Conservation (phyloP, 768 basidiomycete species). For the Gloeopeniophorella convolvens region DNA sequence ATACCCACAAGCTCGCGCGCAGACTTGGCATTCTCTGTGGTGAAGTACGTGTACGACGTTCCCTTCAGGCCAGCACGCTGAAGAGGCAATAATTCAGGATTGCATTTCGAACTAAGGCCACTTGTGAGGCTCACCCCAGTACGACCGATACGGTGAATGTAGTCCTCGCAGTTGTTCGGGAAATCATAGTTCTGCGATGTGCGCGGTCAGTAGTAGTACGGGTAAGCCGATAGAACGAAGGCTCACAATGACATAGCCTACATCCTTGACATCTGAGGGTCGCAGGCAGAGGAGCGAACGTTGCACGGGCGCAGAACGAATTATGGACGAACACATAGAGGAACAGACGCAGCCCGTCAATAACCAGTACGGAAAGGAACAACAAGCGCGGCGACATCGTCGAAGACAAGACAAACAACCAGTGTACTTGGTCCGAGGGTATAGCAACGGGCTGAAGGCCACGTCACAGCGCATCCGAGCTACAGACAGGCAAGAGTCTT, state of each 20-base stretch:
- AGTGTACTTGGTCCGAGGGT: slow-evolving; percentile 34
- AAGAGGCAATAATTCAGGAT: slow-evolving; percentile 1
- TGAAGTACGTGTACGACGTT: slow-evolving; percentile 93
- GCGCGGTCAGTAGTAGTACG: slow-evolving; percentile 2
- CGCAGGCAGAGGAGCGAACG: slow-evolving; percentile 24
- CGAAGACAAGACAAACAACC: slow-evolving; percentile 31
- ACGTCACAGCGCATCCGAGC: slow-evolving; percentile 43
- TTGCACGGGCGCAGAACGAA: slow-evolving; percentile 23
- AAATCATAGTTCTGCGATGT: slow-evolving; percentile 86
- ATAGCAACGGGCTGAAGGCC: slow-evolving; percentile 29
- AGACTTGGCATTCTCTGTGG: slow-evolving; percentile 90
- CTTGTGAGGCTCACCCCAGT: slow-evolving; percentile 60
- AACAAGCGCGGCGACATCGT: slow-evolving; percentile 46
- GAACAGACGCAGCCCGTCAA: slow-evolving; percentile 43
- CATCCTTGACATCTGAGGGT: slow-evolving; percentile 93
- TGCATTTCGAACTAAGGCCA: background rate
- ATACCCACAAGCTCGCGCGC: slow-evolving; percentile 89
- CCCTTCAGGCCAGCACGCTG: slow-evolving; percentile 91
- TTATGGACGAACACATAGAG: slow-evolving; percentile 29
- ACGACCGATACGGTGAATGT: slow-evolving; percentile 98
- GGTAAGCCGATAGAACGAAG: slow-evolving; percentile 8
- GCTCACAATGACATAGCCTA: slow-evolving; percentile 92
- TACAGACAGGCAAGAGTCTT: slow-evolving; percentile 47
- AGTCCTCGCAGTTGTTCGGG: slow-evolving; percentile 97
- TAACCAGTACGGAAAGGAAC: slow-evolving; percentile 32